Evolutionary conservation across 208 protist genomes (phyloP).

Genomic region (Wallacemonas sp.): DNA sequence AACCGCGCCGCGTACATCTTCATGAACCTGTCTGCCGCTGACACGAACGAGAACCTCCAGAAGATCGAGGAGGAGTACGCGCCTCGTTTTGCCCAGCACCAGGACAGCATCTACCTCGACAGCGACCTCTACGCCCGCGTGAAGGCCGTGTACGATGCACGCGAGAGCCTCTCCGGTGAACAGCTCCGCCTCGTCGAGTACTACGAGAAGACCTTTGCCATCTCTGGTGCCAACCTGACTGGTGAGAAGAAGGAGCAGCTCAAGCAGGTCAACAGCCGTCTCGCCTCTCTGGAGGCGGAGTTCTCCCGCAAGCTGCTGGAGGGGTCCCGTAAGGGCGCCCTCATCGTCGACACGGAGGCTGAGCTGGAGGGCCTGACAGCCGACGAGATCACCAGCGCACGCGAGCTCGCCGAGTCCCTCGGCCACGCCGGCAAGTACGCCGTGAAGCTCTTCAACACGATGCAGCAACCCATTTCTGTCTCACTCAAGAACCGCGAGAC

Average conservation of each 20-base stretch:
- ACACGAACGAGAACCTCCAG: constrained; percentile 46
- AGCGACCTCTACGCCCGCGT: constrained; percentile 41
- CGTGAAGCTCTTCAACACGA: constrained; percentile 48
- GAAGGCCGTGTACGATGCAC: constrained; percentile 29
- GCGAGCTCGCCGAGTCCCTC: constrained; percentile 33
- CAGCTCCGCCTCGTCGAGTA: constrained; percentile 35
- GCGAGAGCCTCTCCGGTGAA: constrained; percentile 32
- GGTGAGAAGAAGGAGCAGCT: constrained; percentile 38
- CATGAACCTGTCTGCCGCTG: constrained; percentile 43
- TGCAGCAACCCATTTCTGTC: constrained; percentile 49
- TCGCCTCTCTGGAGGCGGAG: constrained; percentile 33
- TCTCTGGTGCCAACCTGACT: constrained; percentile 35
- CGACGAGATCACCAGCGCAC: constrained; percentile 30
- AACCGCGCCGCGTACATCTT: constrained; percentile 26
- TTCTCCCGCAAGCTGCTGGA: constrained; percentile 45
- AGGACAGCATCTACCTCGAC: constrained; percentile 51
- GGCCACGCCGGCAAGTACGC: constrained; percentile 47
- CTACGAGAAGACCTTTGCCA: constrained; percentile 32
- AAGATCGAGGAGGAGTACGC: constrained; percentile 47
- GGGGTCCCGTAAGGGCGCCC: constrained; percentile 25
- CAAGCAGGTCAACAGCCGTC: constrained; percentile 38
- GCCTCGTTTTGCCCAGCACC: constrained; percentile 32
- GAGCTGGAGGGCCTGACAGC: constrained; percentile 45
- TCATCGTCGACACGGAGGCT: constrained; percentile 35
- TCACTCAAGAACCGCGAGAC: constrained; percentile 38